Evolutionary conservation across 371 early-diverging fungal genomes (phyloP).

Genomic region (Circinella umbellata): DNA sequence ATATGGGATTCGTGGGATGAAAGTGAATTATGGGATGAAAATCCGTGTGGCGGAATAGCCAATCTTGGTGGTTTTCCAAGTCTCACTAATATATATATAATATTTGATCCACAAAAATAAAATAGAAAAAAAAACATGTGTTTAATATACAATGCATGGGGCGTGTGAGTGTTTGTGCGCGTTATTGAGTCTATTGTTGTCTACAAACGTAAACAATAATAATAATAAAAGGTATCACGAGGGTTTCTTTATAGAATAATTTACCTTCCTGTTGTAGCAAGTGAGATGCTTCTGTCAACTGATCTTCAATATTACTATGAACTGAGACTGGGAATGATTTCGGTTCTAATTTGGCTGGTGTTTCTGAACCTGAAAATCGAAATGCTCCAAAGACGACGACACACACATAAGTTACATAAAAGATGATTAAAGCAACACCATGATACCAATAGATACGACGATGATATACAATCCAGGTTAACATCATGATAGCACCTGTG

Average conservation of each 20-base stretch:
- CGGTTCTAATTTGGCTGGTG: slow-evolving; percentile 30
- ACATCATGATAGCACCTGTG: slow-evolving; percentile 65
- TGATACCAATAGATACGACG: slow-evolving; percentile 66
- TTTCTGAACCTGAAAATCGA: slow-evolving; percentile 34
- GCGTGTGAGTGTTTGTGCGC: too few species aligned
- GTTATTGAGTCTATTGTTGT: too few species aligned
- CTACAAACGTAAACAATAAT: too few species aligned
- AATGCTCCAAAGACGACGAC: slow-evolving; percentile 54
- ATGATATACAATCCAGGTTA: slow-evolving; percentile 65
- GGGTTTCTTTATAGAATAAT: background rate
- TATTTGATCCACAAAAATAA: background rate
- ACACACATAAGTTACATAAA: slow-evolving; percentile 61
- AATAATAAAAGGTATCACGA: background rate
- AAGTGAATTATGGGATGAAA: slow-evolving; percentile 17
- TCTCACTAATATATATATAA: background rate
- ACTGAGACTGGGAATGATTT: slow-evolving; percentile 29
- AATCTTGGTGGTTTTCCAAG: slow-evolving; percentile 27
- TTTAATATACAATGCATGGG: too few species aligned
- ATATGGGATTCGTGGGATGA: slow-evolving; percentile 39
- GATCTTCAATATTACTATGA: slow-evolving; percentile 27
- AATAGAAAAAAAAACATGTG: background rate
- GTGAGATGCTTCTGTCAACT: slow-evolving; percentile 34
- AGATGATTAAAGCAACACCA: slow-evolving; percentile 54
- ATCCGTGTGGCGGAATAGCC: slow-evolving; percentile 37
- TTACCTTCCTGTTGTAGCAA: slow-evolving; percentile 24